Conservation (phyloP, 2,329 filamentous ascomycete species). For the Sclerotinia spermophila region DNA sequence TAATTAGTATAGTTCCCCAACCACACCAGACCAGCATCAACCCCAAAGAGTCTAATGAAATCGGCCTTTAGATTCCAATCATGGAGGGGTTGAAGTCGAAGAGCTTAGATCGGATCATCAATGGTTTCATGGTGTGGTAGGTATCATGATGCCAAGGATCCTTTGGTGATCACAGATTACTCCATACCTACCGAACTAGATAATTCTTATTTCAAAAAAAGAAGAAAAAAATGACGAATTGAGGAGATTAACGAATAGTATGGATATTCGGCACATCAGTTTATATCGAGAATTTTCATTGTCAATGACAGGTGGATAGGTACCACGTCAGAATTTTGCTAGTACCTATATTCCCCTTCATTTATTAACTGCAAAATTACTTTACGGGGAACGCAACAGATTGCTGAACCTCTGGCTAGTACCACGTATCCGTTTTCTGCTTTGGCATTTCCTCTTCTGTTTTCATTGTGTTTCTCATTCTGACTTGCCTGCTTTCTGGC, state of each 20-base stretch:
- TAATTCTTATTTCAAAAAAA: background rate
- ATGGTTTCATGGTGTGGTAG: background rate
- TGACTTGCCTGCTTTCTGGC: background rate
- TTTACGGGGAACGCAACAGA: background rate
- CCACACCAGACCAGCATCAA: conserved; percentile 10
- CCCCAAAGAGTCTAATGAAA: background rate
- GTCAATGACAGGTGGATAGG: background rate
- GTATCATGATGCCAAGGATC: background rate
- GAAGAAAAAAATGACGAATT: conserved; percentile 6
- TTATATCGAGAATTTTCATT: background rate
- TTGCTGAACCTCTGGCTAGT: background rate
- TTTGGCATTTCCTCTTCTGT: background rate
- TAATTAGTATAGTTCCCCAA: conserved; percentile 1
- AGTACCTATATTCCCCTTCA: background rate
- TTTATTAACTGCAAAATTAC: background rate
- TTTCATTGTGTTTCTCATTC: background rate
- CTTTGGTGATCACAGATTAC: background rate
- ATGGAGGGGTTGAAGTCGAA: conserved; percentile 2
- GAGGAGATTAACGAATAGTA: background rate
- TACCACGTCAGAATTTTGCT: conserved; percentile 6
- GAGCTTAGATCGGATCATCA: conserved; percentile 3
- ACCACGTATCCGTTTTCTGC: background rate
- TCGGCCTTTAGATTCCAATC: conserved; percentile 1
- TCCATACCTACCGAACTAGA: background rate
- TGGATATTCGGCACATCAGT: background rate